These are phyloP conservation scores for Pythium sukuiense DNA, from an alignment of 352 stramenopile species.

Conservation along the genomic window DNA sequence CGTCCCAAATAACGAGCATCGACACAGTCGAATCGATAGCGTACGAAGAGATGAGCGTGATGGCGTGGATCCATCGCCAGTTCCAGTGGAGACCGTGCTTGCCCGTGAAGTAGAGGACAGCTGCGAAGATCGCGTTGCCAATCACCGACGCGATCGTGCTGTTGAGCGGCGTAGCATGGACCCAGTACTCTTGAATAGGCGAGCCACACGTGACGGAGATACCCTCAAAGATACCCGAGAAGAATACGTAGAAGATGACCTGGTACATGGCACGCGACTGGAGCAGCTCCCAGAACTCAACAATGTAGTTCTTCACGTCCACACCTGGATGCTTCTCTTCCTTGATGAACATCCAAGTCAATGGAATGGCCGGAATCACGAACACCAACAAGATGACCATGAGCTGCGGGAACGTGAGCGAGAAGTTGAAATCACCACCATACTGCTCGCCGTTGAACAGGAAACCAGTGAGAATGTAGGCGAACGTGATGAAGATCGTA, in stretches of 20 bases:
- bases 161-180: background rate
- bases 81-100: background rate
- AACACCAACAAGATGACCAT: background rate
- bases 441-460: constrained; percentile 3
- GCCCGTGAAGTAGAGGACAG: background rate
- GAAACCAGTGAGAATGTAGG: background rate
- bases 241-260: constrained; percentile 1
- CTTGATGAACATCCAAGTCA: constrained; percentile 1
- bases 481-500: background rate
- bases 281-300: background rate
- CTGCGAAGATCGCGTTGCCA: background rate
- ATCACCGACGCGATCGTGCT: background rate
- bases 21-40: constrained; percentile 22
- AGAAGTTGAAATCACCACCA: too few species aligned
- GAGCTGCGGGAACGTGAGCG: background rate
- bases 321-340: constrained; percentile 1
- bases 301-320: background rate
- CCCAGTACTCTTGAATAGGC: background rate
- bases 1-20: constrained; percentile 4
- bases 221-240: constrained; percentile 6
- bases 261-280: background rate
- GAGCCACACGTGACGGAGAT: background rate
- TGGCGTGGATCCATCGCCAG: background rate
- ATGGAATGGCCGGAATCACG: background rate
- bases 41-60: constrained; percentile 1